These are phyloP conservation scores for Hanseniaspora osmophila DNA, from an alignment of 805 yeast species.

Conservation along the genomic window DNA sequence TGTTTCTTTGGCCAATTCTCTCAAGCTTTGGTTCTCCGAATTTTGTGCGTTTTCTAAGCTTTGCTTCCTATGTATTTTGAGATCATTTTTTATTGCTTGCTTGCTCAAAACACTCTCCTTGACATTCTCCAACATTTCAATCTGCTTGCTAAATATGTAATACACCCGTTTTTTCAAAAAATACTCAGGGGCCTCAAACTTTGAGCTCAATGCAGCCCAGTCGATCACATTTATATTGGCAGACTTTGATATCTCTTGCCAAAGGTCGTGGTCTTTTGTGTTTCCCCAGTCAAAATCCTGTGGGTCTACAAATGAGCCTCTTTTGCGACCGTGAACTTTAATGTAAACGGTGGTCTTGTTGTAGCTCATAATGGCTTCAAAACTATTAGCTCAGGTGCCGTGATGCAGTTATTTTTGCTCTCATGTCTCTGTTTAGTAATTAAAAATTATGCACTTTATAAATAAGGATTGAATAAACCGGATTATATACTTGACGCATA, in stretches of 20 bases:
- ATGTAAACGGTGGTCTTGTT: constrained; percentile 28
- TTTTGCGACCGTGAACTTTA: constrained; percentile 29
- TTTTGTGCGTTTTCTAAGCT: not conserved
- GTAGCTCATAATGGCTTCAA: constrained; percentile 13
- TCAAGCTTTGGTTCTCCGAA: not conserved
- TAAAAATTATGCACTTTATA: no score
- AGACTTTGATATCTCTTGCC: constrained; percentile 16
- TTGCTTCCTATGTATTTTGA: no score
- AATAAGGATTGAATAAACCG: no score
- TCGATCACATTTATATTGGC: constrained; percentile 14
- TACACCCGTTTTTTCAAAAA: constrained; percentile 19
- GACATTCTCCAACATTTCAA: constrained; percentile 12
- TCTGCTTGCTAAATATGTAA: constrained; percentile 16
- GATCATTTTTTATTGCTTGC: not conserved
- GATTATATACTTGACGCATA: no score
- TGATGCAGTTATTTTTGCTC: no score
- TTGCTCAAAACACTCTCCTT: not conserved
- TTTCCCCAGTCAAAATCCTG: constrained; percentile 20
- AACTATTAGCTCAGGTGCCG: no score
- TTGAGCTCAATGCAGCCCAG: constrained; percentile 21
- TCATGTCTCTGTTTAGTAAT: no score
- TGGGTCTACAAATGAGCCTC: constrained; percentile 29
- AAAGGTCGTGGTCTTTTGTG: constrained; percentile 21
- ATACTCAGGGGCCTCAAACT: constrained; percentile 23
- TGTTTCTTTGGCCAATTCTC: constrained; percentile 7